Conservation (phyloP, 331 rosid species). For the Stylosanthes scabra region DNA sequence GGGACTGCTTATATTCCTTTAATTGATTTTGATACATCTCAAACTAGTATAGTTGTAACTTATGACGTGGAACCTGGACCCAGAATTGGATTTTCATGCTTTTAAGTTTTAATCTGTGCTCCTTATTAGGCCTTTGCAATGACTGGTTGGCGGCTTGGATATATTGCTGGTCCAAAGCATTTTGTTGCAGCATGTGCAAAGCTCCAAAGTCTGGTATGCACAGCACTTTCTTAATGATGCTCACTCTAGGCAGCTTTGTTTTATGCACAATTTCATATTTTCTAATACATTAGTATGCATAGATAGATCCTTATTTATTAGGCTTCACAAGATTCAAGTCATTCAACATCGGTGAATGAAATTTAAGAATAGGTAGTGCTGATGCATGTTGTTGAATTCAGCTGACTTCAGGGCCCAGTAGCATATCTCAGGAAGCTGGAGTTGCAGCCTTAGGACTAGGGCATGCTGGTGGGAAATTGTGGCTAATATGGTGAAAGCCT, state of each 20-base stretch:
- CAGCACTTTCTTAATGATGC: background rate
- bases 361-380: conserved; percentile 24
- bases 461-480: conserved; percentile 89
- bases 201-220: conserved; percentile 86
- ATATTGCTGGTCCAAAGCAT: conserved; percentile 91
- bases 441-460: conserved; percentile 95
- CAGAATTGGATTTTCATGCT: no score
- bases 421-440: conserved; percentile 87
- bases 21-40: no score
- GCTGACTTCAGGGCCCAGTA: conserved; percentile 89
- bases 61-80: no score
- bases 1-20: no score
- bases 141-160: conserved; percentile 99
- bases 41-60: no score
- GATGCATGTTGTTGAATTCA: conserved; percentile 43
- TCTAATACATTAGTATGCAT: conserved; percentile 1
- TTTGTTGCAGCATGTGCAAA: conserved; percentile 79
- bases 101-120: background rate
- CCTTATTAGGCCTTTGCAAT: conserved; percentile 59
- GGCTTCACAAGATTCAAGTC: conserved; percentile 9
- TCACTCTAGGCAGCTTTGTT: no score
- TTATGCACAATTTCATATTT: background rate
- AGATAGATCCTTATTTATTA: background rate
- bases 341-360: conserved; percentile 17
- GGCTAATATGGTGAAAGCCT: conserved; percentile 83